Evolutionary conservation across 768 basidiomycete species (phyloP).

Genomic region (Panaeolus papilionaceus): DNA sequence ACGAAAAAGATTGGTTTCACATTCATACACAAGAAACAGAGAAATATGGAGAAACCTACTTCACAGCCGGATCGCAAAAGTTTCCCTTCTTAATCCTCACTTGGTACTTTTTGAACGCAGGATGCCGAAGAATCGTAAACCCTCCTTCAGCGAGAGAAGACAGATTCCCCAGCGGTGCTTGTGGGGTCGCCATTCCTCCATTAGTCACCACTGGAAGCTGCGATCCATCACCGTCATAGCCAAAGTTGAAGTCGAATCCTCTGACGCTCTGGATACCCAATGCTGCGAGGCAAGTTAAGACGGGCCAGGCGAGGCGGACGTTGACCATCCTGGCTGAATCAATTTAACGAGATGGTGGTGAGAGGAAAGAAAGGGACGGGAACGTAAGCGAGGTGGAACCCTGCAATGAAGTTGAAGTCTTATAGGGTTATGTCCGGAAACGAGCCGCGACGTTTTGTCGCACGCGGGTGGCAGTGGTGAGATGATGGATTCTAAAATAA

Average conservation of each 20-base stretch:
- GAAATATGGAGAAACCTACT: slow-evolving; percentile 35
- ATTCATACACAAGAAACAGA: neutral
- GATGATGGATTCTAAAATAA: too few species aligned
- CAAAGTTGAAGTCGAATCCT: slow-evolving; percentile 2
- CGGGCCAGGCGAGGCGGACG: neutral
- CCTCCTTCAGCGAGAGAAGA: slow-evolving; percentile 38
- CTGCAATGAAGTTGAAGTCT: neutral
- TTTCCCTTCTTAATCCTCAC: slow-evolving; percentile 64
- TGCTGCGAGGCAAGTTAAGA: neutral
- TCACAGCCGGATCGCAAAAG: slow-evolving; percentile 66
- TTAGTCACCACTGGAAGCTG: neutral
- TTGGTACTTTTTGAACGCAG: slow-evolving; percentile 54
- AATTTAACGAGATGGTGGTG: neutral
- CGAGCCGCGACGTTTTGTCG: neutral
- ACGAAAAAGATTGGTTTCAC: too few species aligned
- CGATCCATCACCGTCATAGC: neutral
- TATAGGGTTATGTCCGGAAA: neutral
- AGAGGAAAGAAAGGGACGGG: neutral
- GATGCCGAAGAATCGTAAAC: slow-evolving; percentile 50
- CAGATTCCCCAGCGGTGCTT: slow-evolving; percentile 38
- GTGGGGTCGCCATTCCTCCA: neutral
- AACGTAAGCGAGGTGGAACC: neutral
- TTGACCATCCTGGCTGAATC: neutral
- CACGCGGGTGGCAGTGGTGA: too few species aligned
- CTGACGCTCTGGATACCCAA: neutral